Evolutionary conservation across 1,284 basidiomycete genomes (phyloP), one percentile per base, ranked within the genome.

Genomic region (Ganoderma leucocontextum): DNA sequence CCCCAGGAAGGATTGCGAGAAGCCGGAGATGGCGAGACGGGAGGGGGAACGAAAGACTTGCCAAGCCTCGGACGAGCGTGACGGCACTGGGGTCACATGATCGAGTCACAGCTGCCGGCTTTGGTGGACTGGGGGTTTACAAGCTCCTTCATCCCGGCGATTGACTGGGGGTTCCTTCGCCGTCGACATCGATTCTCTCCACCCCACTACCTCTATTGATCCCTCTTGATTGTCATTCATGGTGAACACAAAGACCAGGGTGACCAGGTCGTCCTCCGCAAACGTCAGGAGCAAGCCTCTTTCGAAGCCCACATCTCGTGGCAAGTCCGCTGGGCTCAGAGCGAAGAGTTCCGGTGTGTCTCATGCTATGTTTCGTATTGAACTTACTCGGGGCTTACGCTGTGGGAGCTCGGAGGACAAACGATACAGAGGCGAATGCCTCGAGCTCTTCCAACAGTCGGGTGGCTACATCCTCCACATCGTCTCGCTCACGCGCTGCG

Each of bases 51-150:
- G 42, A 29, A 29, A 29, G 29, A 29, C 29, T 29, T 29, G 29
- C 29, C 29, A 29, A 29, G n/a, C n/a, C n/a, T n/a, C n/a, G n/a
- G n/a, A n/a, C 6, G 13, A 22, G 47, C 49, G 64, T 65, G 64
- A 65, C 49, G 9, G 58, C 2, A 15, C 17, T 17, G 6, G 38
- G 59, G 33, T 65, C 59, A 65, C 64, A 57, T 57, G 64, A 55
- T 22, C 10, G 33, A 12, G 39, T 66, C 60, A 62, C 64, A 41
- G n/a, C 2, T 12, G 7, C 42, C 42, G 33, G 35, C 29, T 4
- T 10, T 17, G 47, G 9, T 8, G n/a, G 22, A 5, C 9, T 49
- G 47, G 47, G 47, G 42, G 3, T 22, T 52, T 12, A 22, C 22
- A 52, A 22, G 47, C 22, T 52, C 47, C 22, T 25, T 9, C n/a